Evolutionary conservation across 352 stramenopile species (phyloP).

Genomic region (Thraustochytrium aureum): DNA sequence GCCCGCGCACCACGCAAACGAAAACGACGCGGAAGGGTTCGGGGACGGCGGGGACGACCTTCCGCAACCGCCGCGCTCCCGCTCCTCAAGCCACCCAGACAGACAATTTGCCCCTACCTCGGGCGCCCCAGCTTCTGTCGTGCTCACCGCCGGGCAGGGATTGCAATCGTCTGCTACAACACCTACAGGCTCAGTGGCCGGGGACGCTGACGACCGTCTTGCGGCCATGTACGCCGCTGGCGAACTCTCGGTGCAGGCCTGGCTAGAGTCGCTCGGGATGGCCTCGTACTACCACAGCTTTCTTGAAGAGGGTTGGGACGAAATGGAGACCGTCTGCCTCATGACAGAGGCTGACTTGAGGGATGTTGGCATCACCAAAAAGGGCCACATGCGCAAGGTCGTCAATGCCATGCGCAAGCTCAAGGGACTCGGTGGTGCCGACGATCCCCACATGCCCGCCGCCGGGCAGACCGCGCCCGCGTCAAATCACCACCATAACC

Average conservation of each 20-base stretch:
- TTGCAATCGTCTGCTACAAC: too few species aligned
- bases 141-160: not conserved
- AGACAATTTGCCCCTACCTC: not conserved
- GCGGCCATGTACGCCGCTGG: too few species aligned
- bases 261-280: conserved; percentile 1
- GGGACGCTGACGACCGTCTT: too few species aligned
- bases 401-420: conserved; percentile 13
- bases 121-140: not conserved
- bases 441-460: too few species aligned
- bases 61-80: not conserved
- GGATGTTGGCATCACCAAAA: conserved; percentile 32
- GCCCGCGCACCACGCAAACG: not conserved
- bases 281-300: conserved; percentile 6
- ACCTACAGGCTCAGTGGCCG: too few species aligned
- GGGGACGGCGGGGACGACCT: not conserved
- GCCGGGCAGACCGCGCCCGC: not conserved
- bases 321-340: conserved; percentile 32
- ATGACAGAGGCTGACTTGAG: conserved; percentile 25
- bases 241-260: not conserved
- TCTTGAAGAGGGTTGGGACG: conserved; percentile 47
- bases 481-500: not conserved
- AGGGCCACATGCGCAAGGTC: conserved; percentile 45
- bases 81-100: too few species aligned
- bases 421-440: too few species aligned
- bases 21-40: not conserved